A percentile compares a stretch with the other conserved stretches of the same genome.
These are phyloP conservation scores for Sesbania bispinosa DNA, from an alignment of 306 rosid genomes.

Conservation along the genomic window DNA sequence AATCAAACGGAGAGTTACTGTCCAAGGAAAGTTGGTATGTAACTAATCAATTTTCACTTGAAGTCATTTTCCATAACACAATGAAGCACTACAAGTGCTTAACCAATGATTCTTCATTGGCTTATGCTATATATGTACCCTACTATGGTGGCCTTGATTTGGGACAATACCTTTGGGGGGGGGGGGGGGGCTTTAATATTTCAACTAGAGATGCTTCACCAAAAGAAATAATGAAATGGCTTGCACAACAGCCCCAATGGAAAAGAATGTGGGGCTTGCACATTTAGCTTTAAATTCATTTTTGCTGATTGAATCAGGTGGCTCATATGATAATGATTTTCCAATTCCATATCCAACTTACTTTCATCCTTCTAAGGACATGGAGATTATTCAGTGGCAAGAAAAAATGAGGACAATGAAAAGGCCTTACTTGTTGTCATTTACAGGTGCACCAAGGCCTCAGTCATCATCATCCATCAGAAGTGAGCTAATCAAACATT, in stretches of 20 bases:
- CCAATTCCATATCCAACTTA: slow-evolving; percentile 59
- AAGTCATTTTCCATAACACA: slow-evolving; percentile 53
- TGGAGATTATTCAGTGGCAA: slow-evolving; percentile 42
- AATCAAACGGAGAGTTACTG: background rate
- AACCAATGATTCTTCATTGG: slow-evolving; percentile 52
- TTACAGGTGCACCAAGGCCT: slow-evolving; percentile 52
- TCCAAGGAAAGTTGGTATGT: slow-evolving; percentile 39
- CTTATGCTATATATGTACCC: slow-evolving; percentile 59
- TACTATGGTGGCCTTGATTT: slow-evolving; percentile 58
- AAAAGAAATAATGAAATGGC: slow-evolving; percentile 38
- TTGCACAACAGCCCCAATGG: slow-evolving; percentile 43
- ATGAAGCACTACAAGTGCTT: slow-evolving; percentile 60
- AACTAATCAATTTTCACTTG: slow-evolving; percentile 60
- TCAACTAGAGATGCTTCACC: slow-evolving; percentile 49
- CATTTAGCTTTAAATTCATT: no score
- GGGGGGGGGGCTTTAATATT: slow-evolving; percentile 14
- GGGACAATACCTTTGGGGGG: slow-evolving; percentile 52
- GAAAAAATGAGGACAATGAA: slow-evolving; percentile 32
- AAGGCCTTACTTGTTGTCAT: slow-evolving; percentile 47
- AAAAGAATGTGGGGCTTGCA: slow-evolving; percentile 53
- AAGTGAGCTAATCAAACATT: slow-evolving; percentile 37
- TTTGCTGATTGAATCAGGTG: slow-evolving; percentile 42
- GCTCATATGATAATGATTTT: slow-evolving; percentile 39
- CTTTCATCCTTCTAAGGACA: slow-evolving; percentile 45
- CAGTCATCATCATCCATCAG: slow-evolving; percentile 4